phyloP scores from a whole-genome alignment of 2,329 filamentous ascomycete species.

The Claviceps pazoutovae region DNA sequence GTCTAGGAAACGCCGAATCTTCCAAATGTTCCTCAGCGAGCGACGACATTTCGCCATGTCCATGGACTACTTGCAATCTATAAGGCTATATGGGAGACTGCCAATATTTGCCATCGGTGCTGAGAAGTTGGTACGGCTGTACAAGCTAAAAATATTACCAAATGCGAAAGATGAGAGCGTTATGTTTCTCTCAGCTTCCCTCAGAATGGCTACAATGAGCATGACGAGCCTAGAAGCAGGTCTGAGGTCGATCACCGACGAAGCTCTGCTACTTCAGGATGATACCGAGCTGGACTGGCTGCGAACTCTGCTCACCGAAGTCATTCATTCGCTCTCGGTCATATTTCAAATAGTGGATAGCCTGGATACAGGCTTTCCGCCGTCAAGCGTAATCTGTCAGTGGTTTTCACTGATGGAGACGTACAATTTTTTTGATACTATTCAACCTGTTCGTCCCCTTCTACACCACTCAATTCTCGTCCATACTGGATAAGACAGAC shows the following conservation, averaged over 20 bases:
- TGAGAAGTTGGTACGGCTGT: slow-evolving; percentile 16
- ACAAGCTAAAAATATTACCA: slow-evolving; percentile 15
- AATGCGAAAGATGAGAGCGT: slow-evolving; percentile 25
- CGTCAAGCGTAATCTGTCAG: slow-evolving; percentile 43
- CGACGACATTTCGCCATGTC: slow-evolving; percentile 53
- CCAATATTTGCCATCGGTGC: slow-evolving; percentile 19
- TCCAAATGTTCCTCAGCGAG: slow-evolving; percentile 59
- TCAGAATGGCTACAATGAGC: slow-evolving; percentile 31
- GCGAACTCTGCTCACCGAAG: slow-evolving; percentile 51
- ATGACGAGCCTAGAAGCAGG: slow-evolving; percentile 35
- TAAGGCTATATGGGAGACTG: slow-evolving; percentile 28
- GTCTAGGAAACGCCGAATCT: slow-evolving; percentile 51
- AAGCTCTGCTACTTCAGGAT: slow-evolving; percentile 33
- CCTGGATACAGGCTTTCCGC: slow-evolving; percentile 38
- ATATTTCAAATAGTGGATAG: slow-evolving; percentile 58
- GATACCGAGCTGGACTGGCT: slow-evolving; percentile 46
- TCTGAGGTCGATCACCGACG: slow-evolving; percentile 37
- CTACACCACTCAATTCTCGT: no score
- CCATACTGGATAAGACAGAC: background rate
- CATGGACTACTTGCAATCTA: slow-evolving; percentile 39
- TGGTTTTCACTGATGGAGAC: slow-evolving; percentile 66
- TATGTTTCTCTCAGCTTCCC: slow-evolving; percentile 32
- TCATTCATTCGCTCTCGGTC: slow-evolving; percentile 59
- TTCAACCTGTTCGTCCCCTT: slow-evolving; percentile 26
- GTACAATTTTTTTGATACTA: slow-evolving; percentile 54